Evolutionary conservation across 768 basidiomycete species (phyloP), one percentile per base, ranked within the genome.

Genomic region (Boletus huronensis): DNA sequence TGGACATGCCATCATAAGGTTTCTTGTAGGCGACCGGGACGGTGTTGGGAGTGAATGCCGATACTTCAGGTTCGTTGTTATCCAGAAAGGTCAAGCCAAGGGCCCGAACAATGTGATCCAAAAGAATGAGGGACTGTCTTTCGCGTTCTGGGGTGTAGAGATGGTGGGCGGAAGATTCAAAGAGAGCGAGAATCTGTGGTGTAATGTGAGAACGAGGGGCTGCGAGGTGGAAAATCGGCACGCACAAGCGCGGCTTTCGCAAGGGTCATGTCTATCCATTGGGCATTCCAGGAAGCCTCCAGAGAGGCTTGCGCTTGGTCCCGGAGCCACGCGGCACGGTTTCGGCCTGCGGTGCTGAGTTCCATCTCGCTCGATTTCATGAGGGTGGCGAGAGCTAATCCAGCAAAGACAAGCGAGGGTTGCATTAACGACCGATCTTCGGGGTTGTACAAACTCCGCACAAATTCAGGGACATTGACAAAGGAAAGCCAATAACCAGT

Each of bases 91-190:
- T 82, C 38, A 90, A 75, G 4, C 73, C 67, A 2, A 85, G 73
- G 3, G 68, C 68, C n/a, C 75, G 77, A 55, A 92, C 79, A 53
- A 90, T 81, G 29, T 77, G 74, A 64, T 92, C 90, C 31, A 91
- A 75, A 23, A 78, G 73, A 38, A 79, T 64, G 10, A 92, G 72
- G 0, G 88, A 76, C 19, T 70, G 69, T 21, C 75, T 72, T 11
- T 82, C 78, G 14, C 84, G 79, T 21, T 80, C 77, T 5, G 79
- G 74, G 21, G 77, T 79, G 64, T 89, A 79, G 40, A 79, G 73
- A 6, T 87, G 88, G 55, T 91, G 86, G 5, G 85, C 79, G 1
- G 86, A 90, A 0, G 82, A 79, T 66, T 92, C 90, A 61, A 88
- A 92, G 3, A 92, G 72, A 6, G 89, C 85, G 9, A 91, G 76